Evolutionary conservation across 1,139 yeast species (phyloP).

Genomic region (Insectozyma bohioensis): DNA sequence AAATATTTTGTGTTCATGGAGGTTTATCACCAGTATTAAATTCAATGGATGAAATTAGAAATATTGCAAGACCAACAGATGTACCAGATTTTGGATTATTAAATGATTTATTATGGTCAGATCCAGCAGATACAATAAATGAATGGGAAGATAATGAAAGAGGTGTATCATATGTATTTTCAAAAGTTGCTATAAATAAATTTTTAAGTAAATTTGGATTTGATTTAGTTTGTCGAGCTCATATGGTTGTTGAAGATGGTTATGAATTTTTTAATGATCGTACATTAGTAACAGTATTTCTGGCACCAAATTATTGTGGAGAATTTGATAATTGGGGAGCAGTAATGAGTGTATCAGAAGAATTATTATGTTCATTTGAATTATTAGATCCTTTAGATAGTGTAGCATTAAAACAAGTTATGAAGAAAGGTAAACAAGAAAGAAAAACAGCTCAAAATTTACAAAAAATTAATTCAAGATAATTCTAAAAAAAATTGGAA

Average conservation of each 20-base stretch:
- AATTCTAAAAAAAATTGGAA: neutral
- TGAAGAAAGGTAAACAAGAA: slow-evolving; percentile 84
- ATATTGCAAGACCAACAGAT: slow-evolving; percentile 92
- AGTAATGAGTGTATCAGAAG: slow-evolving; percentile 95
- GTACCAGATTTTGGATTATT: slow-evolving; percentile 94
- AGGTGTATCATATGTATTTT: slow-evolving; percentile 95
- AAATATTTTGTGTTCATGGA: slow-evolving; percentile 96
- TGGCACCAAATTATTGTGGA: slow-evolving; percentile 97
- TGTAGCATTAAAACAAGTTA: slow-evolving; percentile 87
- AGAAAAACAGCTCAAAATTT: slow-evolving; percentile 54
- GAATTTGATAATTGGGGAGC: slow-evolving; percentile 99
- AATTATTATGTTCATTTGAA: slow-evolving; percentile 87
- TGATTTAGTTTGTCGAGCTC: slow-evolving; percentile 95
- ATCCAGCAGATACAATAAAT: slow-evolving; percentile 90
- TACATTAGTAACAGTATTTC: slow-evolving; percentile 89
- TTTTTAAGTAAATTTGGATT: slow-evolving; percentile 85
- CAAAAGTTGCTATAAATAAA: slow-evolving; percentile 87
- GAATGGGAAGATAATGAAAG: slow-evolving; percentile 99
- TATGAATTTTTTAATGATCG: slow-evolving; percentile 95
- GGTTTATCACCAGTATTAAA: slow-evolving; percentile 91
- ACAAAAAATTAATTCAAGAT: slow-evolving; percentile 10
- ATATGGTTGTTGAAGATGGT: slow-evolving; percentile 99
- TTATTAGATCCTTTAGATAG: slow-evolving; percentile 91
- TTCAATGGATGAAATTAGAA: slow-evolving; percentile 87
- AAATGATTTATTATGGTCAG: slow-evolving; percentile 93